A percentile compares a stretch with the other conserved stretches of the same genome.
Evolutionary conservation across 768 basidiomycete species (phyloP).

Genomic region (Lactarius evosmus): DNA sequence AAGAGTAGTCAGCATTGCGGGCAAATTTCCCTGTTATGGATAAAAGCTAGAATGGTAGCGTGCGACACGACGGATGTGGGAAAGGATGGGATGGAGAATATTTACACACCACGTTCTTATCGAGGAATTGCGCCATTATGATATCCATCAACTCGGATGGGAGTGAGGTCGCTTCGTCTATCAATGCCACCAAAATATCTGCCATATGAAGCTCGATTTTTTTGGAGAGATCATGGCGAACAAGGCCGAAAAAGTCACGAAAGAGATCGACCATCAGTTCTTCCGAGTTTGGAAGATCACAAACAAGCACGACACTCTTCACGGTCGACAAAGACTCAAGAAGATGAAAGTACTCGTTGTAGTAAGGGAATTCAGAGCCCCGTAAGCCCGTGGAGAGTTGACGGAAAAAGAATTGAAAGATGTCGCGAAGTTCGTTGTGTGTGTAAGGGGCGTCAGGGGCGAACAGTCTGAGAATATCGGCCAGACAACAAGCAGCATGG

Average conservation of each 20-base stretch:
- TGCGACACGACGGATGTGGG: neutral
- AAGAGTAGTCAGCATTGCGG: conserved; percentile 12
- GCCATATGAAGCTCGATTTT: conserved; percentile 82
- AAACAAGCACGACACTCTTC: conserved; percentile 91
- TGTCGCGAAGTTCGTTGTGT: conserved; percentile 82
- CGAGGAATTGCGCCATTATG: conserved; percentile 82
- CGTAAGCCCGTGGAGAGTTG: conserved; percentile 77
- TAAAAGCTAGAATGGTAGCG: neutral
- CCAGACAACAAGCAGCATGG: conserved; percentile 89
- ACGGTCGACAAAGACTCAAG: conserved; percentile 90
- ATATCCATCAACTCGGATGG: conserved; percentile 76
- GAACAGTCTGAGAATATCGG: conserved; percentile 88
- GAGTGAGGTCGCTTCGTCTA: conserved; percentile 82
- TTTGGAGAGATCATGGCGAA: conserved; percentile 69
- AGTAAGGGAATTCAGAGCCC: conserved; percentile 76
- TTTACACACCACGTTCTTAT: conserved; percentile 63
- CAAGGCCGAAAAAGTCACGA: conserved; percentile 74
- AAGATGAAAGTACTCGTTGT: conserved; percentile 92
- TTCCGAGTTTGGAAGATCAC: conserved; percentile 85
- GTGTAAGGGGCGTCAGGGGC: conserved; percentile 98
- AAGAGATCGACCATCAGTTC: conserved; percentile 83
- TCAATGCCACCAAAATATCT: conserved; percentile 86
- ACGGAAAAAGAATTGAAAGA: conserved; percentile 94
- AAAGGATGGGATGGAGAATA: neutral
- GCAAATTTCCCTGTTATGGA: neutral